Base-by-base conservation (phyloP, 1,139 yeast genomes). In the Kurtzmaniella quercitrusa region DNA sequence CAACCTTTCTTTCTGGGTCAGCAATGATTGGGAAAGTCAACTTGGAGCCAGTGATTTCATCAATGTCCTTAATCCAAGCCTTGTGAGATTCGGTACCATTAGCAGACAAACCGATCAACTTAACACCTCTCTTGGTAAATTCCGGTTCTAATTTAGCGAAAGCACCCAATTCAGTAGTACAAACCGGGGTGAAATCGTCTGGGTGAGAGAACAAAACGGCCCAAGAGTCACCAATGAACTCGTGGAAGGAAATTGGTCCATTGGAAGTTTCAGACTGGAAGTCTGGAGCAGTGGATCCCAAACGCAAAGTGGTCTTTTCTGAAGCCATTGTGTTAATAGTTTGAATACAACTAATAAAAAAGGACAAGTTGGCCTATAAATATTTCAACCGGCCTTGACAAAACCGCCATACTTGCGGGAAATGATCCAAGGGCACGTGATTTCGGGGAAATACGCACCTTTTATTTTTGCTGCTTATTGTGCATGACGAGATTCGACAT, bases 101-200 rank as follows among this genome's bases (percentile, higher is more conserved):
- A 44, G 94, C 88, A 38, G 93, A 83, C 54, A 88, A 74, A 45
- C 96, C 96, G 60, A 88, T 82, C 63, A 88, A 75, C 72, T 88
- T 88, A 55, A 86, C 84, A 59, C 81, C 79, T 66, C 95, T 81
- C 65, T 82, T 76, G 56, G 78, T 79, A 59, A 88, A 88, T 63
- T 88, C 95, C 30, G 88, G 88, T 68, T 85, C 83, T 63, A 88
- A 76, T 59, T 80, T 76, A 49, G 96, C 88, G 57, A 88, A 88
- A 14, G 95, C 96, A 50, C 96, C 96, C 56, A 88, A 76, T 71
- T 88, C 96, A 43, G 96, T 88, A 54, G 96, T 88, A 69, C 96
- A 88, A 41, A 88, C 96, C 34, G 96, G 96, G 15, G 96, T 88
- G 74, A 86, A 88, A 65, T 88, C 96, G 39, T 88, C 96, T 44